These are phyloP conservation scores for Fomitopsis pinicola DNA, from an alignment of 1,284 basidiomycete species.

Conservation along the genomic window DNA sequence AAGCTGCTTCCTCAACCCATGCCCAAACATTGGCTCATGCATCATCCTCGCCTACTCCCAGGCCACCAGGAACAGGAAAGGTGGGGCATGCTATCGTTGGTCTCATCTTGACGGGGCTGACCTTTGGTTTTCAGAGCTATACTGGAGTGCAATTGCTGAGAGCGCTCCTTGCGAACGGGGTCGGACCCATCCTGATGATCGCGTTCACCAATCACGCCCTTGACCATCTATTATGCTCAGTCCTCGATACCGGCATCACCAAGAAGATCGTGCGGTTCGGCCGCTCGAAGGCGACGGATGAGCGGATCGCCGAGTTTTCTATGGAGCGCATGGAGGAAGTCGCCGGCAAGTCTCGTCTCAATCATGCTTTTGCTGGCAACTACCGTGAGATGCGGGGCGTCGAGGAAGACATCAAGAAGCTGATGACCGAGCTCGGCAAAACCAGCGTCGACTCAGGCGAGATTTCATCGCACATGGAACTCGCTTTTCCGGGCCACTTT, in stretches of 20 bases:
- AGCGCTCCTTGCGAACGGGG: slow-evolving; percentile 48
- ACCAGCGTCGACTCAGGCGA: slow-evolving; percentile 34
- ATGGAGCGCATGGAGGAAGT: slow-evolving; percentile 52
- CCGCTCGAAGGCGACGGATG: slow-evolving; percentile 48
- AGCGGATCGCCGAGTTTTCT: slow-evolving; percentile 51
- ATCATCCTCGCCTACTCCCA: slow-evolving; percentile 18
- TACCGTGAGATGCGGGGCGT: slow-evolving; percentile 39
- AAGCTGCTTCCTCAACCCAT: slow-evolving; percentile 16
- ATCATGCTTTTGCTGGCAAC: slow-evolving; percentile 26
- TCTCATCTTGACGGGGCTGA: background rate
- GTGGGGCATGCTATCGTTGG: slow-evolving; percentile 28
- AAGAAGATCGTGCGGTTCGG: slow-evolving; percentile 61
- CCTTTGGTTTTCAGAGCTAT: slow-evolving; percentile 41
- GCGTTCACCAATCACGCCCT: slow-evolving; percentile 76
- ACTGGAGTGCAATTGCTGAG: slow-evolving; percentile 64
- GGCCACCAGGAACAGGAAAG: slow-evolving; percentile 77
- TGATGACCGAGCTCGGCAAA: slow-evolving; percentile 41
- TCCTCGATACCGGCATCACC: slow-evolving; percentile 60
- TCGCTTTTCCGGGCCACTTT: slow-evolving; percentile 39
- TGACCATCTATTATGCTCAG: slow-evolving; percentile 60
- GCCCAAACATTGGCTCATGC: slow-evolving; percentile 4
- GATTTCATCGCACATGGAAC: slow-evolving; percentile 36
- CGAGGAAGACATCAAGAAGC: slow-evolving; percentile 38
- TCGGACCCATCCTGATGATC: slow-evolving; percentile 60
- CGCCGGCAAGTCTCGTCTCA: slow-evolving; percentile 38